These are phyloP conservation scores for Ophiosphaerella narmari DNA, from an alignment of 2,329 filamentous ascomycete species.

Conservation along the genomic window DNA sequence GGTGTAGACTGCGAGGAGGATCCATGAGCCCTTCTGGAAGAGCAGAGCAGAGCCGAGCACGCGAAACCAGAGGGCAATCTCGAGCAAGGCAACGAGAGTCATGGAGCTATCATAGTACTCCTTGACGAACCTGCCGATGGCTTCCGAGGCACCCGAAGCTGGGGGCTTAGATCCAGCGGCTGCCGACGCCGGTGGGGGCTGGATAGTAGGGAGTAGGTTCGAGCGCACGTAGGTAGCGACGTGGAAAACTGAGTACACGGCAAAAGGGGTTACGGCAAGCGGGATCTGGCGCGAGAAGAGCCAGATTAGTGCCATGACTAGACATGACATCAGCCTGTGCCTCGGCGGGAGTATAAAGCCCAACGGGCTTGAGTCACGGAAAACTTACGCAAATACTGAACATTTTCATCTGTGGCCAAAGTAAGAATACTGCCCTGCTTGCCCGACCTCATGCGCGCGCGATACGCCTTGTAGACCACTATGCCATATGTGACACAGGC, in stretches of 20 bases:
- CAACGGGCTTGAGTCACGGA: not conserved
- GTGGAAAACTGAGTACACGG: slow-evolving; percentile 98
- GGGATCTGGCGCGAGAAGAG: slow-evolving; percentile 88
- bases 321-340: slow-evolving; percentile 24
- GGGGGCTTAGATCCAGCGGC: slow-evolving; percentile 59
- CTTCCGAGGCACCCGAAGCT: slow-evolving; percentile 71
- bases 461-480: slow-evolving; percentile 96
- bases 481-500: slow-evolving; percentile 95
- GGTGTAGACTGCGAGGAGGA: slow-evolving; percentile 83
- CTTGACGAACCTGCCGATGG: slow-evolving; percentile 93
- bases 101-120: slow-evolving; percentile 97
- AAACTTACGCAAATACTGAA: slow-evolving; percentile 88
- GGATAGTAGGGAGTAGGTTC: slow-evolving; percentile 86
- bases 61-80: slow-evolving; percentile 86
- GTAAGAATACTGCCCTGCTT: slow-evolving; percentile 67
- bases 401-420: slow-evolving; percentile 87
- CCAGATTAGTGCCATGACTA: slow-evolving; percentile 94
- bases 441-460: slow-evolving; percentile 78
- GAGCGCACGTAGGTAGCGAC: slow-evolving; percentile 94
- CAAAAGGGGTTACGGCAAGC: slow-evolving; percentile 89
- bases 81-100: slow-evolving; percentile 86
- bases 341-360: slow-evolving; percentile 2
- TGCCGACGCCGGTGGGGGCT: slow-evolving; percentile 63
- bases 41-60: slow-evolving; percentile 79
- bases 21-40: slow-evolving; percentile 90